Conservation (phyloP, 352 stramenopile species). For the Phytophthora foliorum region DNA sequence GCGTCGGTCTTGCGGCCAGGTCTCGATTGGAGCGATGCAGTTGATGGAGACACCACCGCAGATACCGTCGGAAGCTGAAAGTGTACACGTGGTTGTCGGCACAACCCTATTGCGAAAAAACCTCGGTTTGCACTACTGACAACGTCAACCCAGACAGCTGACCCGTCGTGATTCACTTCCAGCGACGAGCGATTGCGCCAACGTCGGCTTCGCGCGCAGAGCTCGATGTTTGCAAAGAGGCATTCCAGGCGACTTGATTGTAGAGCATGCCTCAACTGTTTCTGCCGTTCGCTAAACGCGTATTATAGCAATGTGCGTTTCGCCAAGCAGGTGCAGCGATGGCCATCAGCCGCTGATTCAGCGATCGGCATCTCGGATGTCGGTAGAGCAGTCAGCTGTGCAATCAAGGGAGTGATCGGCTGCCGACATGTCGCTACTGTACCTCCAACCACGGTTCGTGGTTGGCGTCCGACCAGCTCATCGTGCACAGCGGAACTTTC, state of each 20-base stretch:
- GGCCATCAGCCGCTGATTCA: too few species aligned
- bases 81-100: too few species aligned
- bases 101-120: background rate
- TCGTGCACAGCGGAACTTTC: too few species aligned
- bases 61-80: background rate
- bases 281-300: slow-evolving; percentile 12
- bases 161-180: background rate
- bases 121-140: background rate
- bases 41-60: background rate
- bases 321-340: slow-evolving; percentile 8
- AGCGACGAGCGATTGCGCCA: slow-evolving; percentile 11
- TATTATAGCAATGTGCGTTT: slow-evolving; percentile 3
- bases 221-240: background rate
- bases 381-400: slow-evolving; percentile 16
- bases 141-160: slow-evolving; percentile 7
- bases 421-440: slow-evolving; percentile 27
- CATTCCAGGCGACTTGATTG: background rate
- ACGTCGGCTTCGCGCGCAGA: background rate
- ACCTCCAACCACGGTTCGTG: too few species aligned
- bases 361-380: slow-evolving; percentile 13
- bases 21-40: background rate
- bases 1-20: background rate
- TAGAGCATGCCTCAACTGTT: slow-evolving; percentile 6
- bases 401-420: slow-evolving; percentile 27
- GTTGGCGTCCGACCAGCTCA: too few species aligned